Conservation (phyloP, 129 eudicot genomes). For the Calendula officinalis region DNA sequence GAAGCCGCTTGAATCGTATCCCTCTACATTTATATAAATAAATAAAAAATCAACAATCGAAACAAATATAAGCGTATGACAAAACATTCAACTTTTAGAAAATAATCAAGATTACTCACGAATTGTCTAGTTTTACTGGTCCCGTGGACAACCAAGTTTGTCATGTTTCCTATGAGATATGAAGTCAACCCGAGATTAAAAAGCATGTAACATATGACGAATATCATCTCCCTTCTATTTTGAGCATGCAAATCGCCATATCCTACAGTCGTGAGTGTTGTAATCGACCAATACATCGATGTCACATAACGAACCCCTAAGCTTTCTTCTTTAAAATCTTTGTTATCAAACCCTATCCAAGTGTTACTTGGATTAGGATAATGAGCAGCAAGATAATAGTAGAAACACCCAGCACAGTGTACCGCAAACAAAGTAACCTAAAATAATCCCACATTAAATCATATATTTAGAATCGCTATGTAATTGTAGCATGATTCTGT, state of each 20-base stretch:
- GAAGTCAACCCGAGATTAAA: constrained; percentile 68
- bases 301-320: constrained; percentile 41
- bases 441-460: neutral
- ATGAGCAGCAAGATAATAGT: constrained; percentile 55
- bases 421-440: constrained; percentile 72
- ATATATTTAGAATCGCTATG: no score
- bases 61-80: neutral
- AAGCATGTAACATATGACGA: constrained; percentile 54
- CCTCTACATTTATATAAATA: constrained; percentile 29
- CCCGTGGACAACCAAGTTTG: constrained; percentile 77
- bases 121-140: constrained; percentile 66
- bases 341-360: constrained; percentile 46
- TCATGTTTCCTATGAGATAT: constrained; percentile 81
- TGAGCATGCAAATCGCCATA: constrained; percentile 81
- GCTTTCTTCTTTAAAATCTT: constrained; percentile 23
- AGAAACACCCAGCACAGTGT: constrained; percentile 61
- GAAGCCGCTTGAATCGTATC: constrained; percentile 71
- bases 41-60: neutral
- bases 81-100: neutral
- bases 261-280: constrained; percentile 63
- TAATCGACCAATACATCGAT: constrained; percentile 72
- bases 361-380: constrained; percentile 38
- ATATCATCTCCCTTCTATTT: constrained; percentile 54
- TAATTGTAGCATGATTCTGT: no score
- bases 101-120: constrained; percentile 45